Evolutionary conservation across 768 basidiomycete genomes (phyloP).

Genomic region (Naematelia encephala): DNA sequence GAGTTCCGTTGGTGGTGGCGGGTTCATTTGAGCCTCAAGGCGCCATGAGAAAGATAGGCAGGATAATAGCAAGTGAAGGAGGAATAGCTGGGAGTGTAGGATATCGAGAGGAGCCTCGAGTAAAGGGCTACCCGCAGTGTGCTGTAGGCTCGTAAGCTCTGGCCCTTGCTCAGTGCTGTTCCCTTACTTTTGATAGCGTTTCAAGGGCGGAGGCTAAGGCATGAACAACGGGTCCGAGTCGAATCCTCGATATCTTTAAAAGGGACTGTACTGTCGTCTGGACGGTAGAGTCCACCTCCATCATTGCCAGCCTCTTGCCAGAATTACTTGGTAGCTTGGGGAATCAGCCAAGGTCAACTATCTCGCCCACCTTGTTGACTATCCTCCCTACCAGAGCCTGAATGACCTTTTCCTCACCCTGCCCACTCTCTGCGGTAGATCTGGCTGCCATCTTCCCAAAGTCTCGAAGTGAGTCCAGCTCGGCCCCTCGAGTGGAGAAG

Average conservation of each 20-base stretch:
- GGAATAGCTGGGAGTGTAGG: slow-evolving; percentile 79
- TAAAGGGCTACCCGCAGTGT: slow-evolving; percentile 21
- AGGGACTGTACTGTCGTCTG: slow-evolving; percentile 74
- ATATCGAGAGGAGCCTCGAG: slow-evolving; percentile 60
- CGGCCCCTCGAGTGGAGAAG: background rate
- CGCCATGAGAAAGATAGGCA: slow-evolving; percentile 76
- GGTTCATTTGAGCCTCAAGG: slow-evolving; percentile 52
- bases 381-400: slow-evolving; percentile 74
- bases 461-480: slow-evolving; percentile 12
- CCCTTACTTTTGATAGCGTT: slow-evolving; percentile 66
- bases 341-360: background rate
- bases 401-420: slow-evolving; percentile 68
- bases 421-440: slow-evolving; percentile 4
- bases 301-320: slow-evolving; percentile 65
- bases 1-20: slow-evolving; percentile 48
- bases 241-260: slow-evolving; percentile 72
- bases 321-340: slow-evolving; percentile 81
- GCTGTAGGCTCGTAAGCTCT: slow-evolving; percentile 7
- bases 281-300: slow-evolving; percentile 73
- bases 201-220: slow-evolving; percentile 74
- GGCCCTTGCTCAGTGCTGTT: slow-evolving; percentile 5
- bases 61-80: slow-evolving; percentile 74
- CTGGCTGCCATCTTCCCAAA: slow-evolving; percentile 6
- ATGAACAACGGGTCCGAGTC: slow-evolving; percentile 74
- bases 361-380: slow-evolving; percentile 65